Evolutionary conservation across 2,329 filamentous ascomycete genomes (phyloP).

Genomic region (Neonectria faginata): DNA sequence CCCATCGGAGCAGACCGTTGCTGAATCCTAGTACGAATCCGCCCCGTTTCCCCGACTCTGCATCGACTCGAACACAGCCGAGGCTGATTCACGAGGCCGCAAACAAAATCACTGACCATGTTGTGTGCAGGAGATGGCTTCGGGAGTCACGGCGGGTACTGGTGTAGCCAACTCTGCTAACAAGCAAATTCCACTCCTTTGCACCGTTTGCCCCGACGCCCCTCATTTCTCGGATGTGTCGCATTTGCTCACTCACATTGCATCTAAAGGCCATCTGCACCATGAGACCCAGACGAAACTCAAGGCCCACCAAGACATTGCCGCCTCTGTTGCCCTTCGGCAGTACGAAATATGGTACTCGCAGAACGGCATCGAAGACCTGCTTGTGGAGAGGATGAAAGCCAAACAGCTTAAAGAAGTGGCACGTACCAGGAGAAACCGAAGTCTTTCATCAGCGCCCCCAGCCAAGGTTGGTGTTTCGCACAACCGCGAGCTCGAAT

Average conservation of each 20-base stretch:
- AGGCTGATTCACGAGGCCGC: not conserved
- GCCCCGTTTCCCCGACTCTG: constrained; percentile 6
- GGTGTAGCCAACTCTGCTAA: constrained; percentile 39
- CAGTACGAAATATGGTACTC: constrained; percentile 84
- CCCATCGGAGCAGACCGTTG: constrained; percentile 9
- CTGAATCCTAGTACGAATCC: constrained; percentile 16
- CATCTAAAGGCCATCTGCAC: constrained; percentile 91
- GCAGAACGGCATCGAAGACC: constrained; percentile 73
- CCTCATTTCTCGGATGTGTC: constrained; percentile 90
- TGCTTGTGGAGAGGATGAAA: constrained; percentile 82
- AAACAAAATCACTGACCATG: constrained; percentile 34
- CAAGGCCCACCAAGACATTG: constrained; percentile 73
- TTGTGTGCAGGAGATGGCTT: constrained; percentile 54
- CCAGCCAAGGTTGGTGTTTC: constrained; percentile 38
- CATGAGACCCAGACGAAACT: constrained; percentile 86
- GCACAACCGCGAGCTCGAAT: not conserved
- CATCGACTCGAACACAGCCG: not conserved
- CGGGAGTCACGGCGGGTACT: constrained; percentile 39
- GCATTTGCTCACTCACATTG: constrained; percentile 90
- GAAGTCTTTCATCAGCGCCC: constrained; percentile 35
- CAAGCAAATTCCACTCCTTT: constrained; percentile 74
- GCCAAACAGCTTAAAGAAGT: constrained; percentile 78
- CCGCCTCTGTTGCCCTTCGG: constrained; percentile 71
- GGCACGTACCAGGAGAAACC: constrained; percentile 62
- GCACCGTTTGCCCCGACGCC: constrained; percentile 83